phyloP scores from a whole-genome alignment of 2,329 filamentous ascomycete species.

The Diaporthe ilicicola region DNA sequence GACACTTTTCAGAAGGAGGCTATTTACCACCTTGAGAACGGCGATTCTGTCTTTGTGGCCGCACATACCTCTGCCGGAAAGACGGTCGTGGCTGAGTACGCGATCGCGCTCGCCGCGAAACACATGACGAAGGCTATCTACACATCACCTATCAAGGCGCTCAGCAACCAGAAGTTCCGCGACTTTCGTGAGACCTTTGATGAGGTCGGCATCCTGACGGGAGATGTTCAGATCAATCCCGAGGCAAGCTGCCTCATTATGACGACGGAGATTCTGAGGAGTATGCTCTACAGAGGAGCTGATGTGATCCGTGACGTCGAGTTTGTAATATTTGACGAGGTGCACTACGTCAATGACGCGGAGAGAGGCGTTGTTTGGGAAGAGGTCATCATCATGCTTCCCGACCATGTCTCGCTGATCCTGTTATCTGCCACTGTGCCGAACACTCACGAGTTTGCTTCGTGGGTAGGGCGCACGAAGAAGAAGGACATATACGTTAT shows the following conservation, averaged over 20 bases:
- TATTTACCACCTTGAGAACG: conserved; percentile 94
- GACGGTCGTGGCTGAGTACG: conserved; percentile 97
- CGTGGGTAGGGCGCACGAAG: conserved; percentile 97
- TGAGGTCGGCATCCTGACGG: conserved; percentile 95
- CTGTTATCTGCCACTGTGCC: conserved; percentile 95
- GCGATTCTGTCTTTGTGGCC: conserved; percentile 97
- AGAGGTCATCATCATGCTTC: conserved; percentile 99
- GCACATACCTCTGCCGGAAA: conserved; percentile 98
- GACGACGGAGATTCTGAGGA: conserved; percentile 97
- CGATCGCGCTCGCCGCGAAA: conserved; percentile 93
- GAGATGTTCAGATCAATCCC: conserved; percentile 96
- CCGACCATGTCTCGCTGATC: conserved; percentile 95
- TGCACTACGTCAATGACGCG: conserved; percentile 97
- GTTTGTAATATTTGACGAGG: conserved; percentile 98
- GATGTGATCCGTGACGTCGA: conserved; percentile 97
- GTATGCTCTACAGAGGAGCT: conserved; percentile 96
- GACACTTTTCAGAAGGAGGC: conserved; percentile 99
- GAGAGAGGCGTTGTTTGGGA: conserved; percentile 99
- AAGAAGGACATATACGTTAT: conserved; percentile 99
- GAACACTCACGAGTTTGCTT: conserved; percentile 97
- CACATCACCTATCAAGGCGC: conserved; percentile 96
- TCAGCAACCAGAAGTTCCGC: conserved; percentile 98
- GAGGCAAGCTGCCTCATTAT: conserved; percentile 99
- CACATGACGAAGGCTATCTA: conserved; percentile 99
- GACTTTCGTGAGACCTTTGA: conserved; percentile 92